Evolutionary conservation across 768 basidiomycete species (phyloP).

Genomic region (Candolleomyces aberdarensis): DNA sequence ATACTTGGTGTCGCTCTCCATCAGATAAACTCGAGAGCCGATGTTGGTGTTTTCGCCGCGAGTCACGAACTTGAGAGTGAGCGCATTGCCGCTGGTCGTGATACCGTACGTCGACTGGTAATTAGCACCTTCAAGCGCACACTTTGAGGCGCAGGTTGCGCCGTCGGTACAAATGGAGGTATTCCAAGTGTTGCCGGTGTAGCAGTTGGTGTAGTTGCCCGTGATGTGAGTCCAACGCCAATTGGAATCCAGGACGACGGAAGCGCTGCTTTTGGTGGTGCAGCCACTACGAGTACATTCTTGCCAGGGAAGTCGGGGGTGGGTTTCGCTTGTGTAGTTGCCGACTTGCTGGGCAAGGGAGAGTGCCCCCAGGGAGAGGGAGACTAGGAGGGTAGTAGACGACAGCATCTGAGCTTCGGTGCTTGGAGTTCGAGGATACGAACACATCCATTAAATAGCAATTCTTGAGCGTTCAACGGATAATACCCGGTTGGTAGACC

Average conservation of each 20-base stretch:
- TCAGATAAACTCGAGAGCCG: conserved; percentile 18
- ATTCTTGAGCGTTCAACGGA: no score
- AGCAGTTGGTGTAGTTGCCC: conserved; percentile 23
- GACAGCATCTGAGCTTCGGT: conserved; percentile 16
- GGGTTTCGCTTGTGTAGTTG: conserved; percentile 37
- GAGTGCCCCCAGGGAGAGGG: conserved; percentile 25
- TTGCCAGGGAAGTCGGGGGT: conserved; percentile 37
- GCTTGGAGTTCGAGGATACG: not conserved
- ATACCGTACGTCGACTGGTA: conserved; percentile 27
- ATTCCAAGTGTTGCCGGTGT: conserved; percentile 26
- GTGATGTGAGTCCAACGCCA: conserved; percentile 40
- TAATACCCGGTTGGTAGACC: no score
- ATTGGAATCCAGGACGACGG: conserved; percentile 41
- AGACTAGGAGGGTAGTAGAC: conserved; percentile 18
- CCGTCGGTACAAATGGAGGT: conserved; percentile 37
- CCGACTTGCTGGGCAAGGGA: conserved; percentile 42
- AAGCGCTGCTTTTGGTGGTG: conserved; percentile 16
- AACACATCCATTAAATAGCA: no score
- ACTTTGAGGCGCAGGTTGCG: conserved; percentile 33
- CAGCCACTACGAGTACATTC: conserved; percentile 36
- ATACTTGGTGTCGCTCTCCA: conserved; percentile 16
- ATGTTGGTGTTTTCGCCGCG: conserved; percentile 14
- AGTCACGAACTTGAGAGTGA: conserved; percentile 38
- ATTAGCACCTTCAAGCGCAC: conserved; percentile 30
- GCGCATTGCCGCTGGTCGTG: conserved; percentile 33